Evolutionary conservation across 768 basidiomycete species (phyloP).

Genomic region (Hortiboletus campestris): DNA sequence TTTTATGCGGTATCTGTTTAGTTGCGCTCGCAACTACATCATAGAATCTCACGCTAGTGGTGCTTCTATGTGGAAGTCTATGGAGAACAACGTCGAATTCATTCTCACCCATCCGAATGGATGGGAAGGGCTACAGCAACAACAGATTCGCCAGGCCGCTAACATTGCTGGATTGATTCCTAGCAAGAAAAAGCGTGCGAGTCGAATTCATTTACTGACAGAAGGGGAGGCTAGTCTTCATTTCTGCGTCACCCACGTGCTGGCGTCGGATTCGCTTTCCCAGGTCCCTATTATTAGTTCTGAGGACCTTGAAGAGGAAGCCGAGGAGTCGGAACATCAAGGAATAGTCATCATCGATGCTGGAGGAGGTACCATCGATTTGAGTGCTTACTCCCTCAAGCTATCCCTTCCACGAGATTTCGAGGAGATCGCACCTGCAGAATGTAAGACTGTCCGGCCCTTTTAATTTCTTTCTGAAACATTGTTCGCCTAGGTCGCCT

Average conservation of each 20-base stretch:
- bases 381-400: conserved; percentile 36
- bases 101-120: conserved; percentile 8
- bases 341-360: conserved; percentile 40
- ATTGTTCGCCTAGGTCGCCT: conserved; percentile 29
- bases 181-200: conserved; percentile 1
- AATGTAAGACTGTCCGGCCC: conserved; percentile 18
- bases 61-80: background rate
- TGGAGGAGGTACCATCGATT: conserved; percentile 25
- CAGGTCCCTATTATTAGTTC: background rate
- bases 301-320: background rate
- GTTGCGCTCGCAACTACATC: conserved; percentile 23
- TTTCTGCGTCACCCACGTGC: conserved; percentile 41
- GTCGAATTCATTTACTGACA: conserved; percentile 23
- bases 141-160: background rate
- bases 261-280: conserved; percentile 23
- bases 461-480: background rate
- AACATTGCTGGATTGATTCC: conserved; percentile 7
- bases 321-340: conserved; percentile 5
- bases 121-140: conserved; percentile 5
- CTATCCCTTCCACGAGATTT: conserved; percentile 21
- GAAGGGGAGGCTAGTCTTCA: conserved; percentile 29
- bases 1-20: conserved; percentile 28
- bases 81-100: conserved; percentile 3
- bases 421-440: conserved; percentile 35
- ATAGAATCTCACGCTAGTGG: conserved; percentile 29